Evolutionary conservation across 2,329 filamentous ascomycete species (phyloP), one percentile per base, ranked within the genome.

Genomic region (Arthrobotrys sphaeroides): DNA sequence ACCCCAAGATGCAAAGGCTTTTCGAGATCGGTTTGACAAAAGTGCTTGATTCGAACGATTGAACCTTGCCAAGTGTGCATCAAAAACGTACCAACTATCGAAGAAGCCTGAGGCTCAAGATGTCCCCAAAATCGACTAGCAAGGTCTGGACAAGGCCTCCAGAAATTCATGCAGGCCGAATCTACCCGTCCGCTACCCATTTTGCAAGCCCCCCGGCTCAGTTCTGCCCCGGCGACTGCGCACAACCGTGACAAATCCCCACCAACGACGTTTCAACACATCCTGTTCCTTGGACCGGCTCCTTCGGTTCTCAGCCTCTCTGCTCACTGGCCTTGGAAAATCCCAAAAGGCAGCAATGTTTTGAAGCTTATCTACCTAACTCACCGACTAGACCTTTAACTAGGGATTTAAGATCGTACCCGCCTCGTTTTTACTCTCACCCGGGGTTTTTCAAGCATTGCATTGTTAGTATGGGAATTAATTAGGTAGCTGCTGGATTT

Each of bases 201-300:
- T 33, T 5, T 33, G 9, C 49, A 26, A 53, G 49, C 10, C 49
- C 20, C 49, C 28, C 16, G n/a, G n/a, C n/a, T n/a, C n/a, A n/a
- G n/a, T n/a, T n/a, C n/a, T n/a, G n/a, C n/a, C n/a, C 43, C n/a
- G 22, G 13, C 18, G 5, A 5, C 43, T 20, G 43, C n/a, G 43
- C n/a, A 49, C 16, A 22, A 31, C 51, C 36, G n/a, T 61, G 64
- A 68, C 64, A 68, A 68, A 68, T 68, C 49, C 40, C 33, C 31
- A 43, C 40, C 33, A 40, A 68, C 64, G 51, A 68, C 64, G 51
- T 57, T 42, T 45, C 64, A 68, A 68, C 64, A 60, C 64, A 68
- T 59, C n/a, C 33, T 16, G 24, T 18, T n/a, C n/a, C n/a, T n/a
- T n/a, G n/a, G n/a, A n/a, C 33, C 9, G 20, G 26, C 59, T 62